These are phyloP conservation scores for Atractiella rhizophila DNA, from an alignment of 768 basidiomycete species.

Conservation along the genomic window DNA sequence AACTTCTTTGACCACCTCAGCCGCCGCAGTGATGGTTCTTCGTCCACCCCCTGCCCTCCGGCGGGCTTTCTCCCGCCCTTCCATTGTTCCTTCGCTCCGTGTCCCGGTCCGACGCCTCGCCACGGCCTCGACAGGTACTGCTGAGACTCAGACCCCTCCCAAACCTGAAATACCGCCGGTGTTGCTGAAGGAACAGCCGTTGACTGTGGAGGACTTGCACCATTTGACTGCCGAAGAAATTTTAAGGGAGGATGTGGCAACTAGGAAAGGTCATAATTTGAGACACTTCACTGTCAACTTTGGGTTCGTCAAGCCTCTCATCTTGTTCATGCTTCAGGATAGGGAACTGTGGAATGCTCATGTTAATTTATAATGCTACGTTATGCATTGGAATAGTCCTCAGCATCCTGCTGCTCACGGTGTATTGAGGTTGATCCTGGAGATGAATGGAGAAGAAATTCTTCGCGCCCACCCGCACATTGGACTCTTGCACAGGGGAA, in stretches of 20 bases:
- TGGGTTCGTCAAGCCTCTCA: slow-evolving; percentile 32
- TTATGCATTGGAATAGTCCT: slow-evolving; percentile 30
- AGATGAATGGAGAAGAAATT: slow-evolving; percentile 17
- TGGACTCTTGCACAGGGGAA: slow-evolving; percentile 85
- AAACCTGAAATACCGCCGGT: background rate
- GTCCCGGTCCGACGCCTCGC: too few species aligned
- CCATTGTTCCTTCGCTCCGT: too few species aligned
- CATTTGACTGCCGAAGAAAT: background rate
- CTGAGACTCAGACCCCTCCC: background rate
- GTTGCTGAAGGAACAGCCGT: background rate
- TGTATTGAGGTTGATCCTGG: slow-evolving; percentile 32
- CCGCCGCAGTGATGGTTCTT: too few species aligned
- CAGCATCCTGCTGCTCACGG: slow-evolving; percentile 98
- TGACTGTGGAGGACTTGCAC: slow-evolving; percentile 1
- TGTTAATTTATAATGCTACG: background rate
- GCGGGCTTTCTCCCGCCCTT: too few species aligned
- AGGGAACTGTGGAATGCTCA: background rate
- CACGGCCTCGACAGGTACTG: background rate
- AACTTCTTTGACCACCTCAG: too few species aligned
- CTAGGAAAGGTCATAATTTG: slow-evolving; percentile 49
- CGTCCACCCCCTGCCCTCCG: too few species aligned
- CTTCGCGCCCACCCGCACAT: slow-evolving; percentile 35
- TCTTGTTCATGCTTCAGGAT: background rate
- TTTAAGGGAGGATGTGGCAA: slow-evolving; percentile 21
- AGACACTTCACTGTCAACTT: slow-evolving; percentile 96